Percentiles rank a stretch among this genome's conserved stretches.
These are phyloP conservation scores for Diaporthe citriasiana DNA, from an alignment of 2,329 filamentous ascomycete genomes.

Conservation along the genomic window DNA sequence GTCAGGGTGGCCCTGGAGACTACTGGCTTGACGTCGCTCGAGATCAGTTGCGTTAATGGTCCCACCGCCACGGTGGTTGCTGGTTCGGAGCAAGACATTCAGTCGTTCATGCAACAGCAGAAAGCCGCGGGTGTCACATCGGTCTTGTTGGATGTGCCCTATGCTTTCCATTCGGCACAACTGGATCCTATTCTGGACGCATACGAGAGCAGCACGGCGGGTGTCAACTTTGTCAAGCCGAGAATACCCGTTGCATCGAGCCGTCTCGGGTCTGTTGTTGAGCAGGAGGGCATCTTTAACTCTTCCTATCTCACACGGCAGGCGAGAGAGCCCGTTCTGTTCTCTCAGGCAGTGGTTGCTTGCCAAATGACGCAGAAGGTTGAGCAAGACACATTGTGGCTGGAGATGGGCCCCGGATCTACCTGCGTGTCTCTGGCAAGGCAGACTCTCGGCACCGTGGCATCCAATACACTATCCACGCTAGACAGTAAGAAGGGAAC, in stretches of 20 bases:
- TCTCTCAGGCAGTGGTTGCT: constrained; percentile 66
- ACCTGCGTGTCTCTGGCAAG: constrained; percentile 73
- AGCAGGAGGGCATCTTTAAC: constrained; percentile 51
- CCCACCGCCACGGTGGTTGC: constrained; percentile 80
- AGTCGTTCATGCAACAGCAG: constrained; percentile 56
- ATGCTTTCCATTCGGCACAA: constrained; percentile 67
- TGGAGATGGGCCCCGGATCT: constrained; percentile 80
- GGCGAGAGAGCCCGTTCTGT: constrained; percentile 75
- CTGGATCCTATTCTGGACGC: constrained; percentile 69
- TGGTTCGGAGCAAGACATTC: constrained; percentile 58
- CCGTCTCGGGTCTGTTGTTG: constrained; percentile 73
- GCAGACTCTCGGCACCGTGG: constrained; percentile 68
- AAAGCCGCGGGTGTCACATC: constrained; percentile 57
- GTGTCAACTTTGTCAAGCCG: constrained; percentile 59
- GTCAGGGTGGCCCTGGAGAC: constrained; percentile 48
- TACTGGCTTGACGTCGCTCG: constrained; percentile 56
- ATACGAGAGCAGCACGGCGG: constrained; percentile 62
- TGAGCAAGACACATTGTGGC: constrained; percentile 75
- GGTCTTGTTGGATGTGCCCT: constrained; percentile 62
- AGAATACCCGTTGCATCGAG: constrained; percentile 76
- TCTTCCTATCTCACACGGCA: constrained; percentile 51
- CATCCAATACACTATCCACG: constrained; percentile 74
- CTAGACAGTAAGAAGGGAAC: constrained; percentile 61
- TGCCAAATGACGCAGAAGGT: constrained; percentile 69
- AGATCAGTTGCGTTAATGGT: constrained; percentile 81